phyloP scores from a whole-genome alignment of 2,329 filamentous ascomycete species.

The Ilyonectria mors-panacis region DNA sequence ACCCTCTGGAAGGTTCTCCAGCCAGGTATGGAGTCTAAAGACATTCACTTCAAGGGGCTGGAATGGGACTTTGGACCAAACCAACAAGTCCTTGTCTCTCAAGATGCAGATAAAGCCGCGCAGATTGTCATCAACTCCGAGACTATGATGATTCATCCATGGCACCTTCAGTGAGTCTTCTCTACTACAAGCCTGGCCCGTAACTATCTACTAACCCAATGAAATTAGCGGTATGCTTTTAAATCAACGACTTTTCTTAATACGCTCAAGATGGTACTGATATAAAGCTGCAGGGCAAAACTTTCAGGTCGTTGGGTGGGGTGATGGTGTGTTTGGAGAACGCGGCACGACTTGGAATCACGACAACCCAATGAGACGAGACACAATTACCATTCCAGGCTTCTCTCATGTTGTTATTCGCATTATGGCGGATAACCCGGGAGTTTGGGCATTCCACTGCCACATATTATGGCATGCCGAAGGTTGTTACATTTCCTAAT shows the following conservation, averaged over 20 bases:
- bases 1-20: constrained; percentile 23
- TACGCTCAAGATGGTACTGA: not conserved
- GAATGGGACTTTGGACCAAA: constrained; percentile 24
- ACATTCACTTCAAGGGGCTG: not conserved
- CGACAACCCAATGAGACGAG: constrained; percentile 42
- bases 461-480: constrained; percentile 68
- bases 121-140: constrained; percentile 44
- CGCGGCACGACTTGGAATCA: constrained; percentile 25
- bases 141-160: constrained; percentile 43
- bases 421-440: constrained; percentile 66
- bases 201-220: not conserved
- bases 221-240: not conserved
- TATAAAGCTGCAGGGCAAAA: constrained; percentile 57
- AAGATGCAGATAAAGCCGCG: constrained; percentile 35
- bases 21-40: constrained; percentile 7
- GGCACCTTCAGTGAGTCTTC: constrained; percentile 39
- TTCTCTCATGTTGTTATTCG: constrained; percentile 64
- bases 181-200: not conserved
- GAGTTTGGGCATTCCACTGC: constrained; percentile 67
- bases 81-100: constrained; percentile 34
- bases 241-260: not conserved
- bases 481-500: constrained; percentile 8
- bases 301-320: constrained; percentile 58
- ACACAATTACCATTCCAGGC: constrained; percentile 61
- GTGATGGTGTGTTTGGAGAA: constrained; percentile 35